phyloP scores from a whole-genome alignment of 768 basidiomycete species.

The Gautieria morchelliformis region DNA sequence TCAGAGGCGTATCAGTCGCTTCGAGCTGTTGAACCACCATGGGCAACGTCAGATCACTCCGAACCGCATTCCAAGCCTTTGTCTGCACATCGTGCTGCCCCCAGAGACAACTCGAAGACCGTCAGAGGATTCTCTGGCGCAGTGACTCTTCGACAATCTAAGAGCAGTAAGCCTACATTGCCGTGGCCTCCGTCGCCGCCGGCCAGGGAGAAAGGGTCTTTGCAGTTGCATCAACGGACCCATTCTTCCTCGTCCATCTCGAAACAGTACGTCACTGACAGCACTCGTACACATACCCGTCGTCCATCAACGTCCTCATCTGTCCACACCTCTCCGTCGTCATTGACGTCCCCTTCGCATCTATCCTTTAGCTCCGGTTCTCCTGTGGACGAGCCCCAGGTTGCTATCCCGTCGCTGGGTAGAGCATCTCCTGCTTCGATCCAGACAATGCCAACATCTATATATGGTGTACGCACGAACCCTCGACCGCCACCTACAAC shows the following conservation, averaged over 20 bases:
- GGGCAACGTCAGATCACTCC: not conserved
- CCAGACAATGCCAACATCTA: not conserved
- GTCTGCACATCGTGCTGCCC: not conserved
- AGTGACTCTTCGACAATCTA: not conserved
- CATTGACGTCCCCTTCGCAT: too few species aligned
- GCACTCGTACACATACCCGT: too few species aligned
- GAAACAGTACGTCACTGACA: too few species aligned
- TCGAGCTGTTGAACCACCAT: not conserved
- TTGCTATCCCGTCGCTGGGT: too few species aligned
- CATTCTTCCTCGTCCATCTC: too few species aligned
- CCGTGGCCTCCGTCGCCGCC: not conserved
- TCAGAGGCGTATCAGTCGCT: not conserved
- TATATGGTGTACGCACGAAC: not conserved
- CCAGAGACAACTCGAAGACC: not conserved
- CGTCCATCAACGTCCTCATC: too few species aligned
- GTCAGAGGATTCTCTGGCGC: too few species aligned
- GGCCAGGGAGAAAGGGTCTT: not conserved
- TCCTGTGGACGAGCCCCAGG: too few species aligned
- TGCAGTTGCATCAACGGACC: too few species aligned
- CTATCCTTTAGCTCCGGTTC: too few species aligned
- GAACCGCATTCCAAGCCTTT: not conserved
- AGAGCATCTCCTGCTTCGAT: too few species aligned
- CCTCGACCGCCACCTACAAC: not conserved
- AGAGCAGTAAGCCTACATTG: not conserved
- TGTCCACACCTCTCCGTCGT: too few species aligned